Percentiles rank a stretch among this genome's conserved stretches.
phyloP scores from a whole-genome alignment of 1,284 basidiomycete genomes.

The Schizophyllum commune region DNA sequence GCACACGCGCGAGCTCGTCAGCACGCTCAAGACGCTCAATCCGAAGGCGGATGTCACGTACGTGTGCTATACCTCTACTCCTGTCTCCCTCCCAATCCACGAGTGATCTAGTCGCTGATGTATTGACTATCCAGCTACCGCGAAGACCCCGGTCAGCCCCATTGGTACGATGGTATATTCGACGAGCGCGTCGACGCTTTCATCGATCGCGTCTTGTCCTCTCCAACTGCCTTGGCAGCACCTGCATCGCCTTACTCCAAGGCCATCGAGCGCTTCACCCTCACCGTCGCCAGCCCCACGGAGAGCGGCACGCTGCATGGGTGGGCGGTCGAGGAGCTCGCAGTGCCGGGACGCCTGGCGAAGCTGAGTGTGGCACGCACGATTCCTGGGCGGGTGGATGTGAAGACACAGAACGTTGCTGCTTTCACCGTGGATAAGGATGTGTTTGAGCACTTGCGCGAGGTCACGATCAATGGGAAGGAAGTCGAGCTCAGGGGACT shows the following conservation, averaged over 20 bases:
- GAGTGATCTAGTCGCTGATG: too few species aligned
- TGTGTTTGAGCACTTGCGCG: neutral
- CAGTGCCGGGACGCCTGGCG: constrained; percentile 52
- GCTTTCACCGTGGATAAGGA: constrained; percentile 15
- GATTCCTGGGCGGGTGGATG: neutral
- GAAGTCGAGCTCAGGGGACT: neutral
- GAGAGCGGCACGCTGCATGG: constrained; percentile 64
- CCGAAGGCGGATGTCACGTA: constrained; percentile 45
- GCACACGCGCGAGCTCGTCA: constrained; percentile 64
- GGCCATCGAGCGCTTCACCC: constrained; percentile 38
- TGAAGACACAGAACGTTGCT: constrained; percentile 19
- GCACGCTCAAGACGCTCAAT: constrained; percentile 49
- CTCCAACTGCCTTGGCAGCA: too few species aligned
- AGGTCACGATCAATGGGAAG: neutral
- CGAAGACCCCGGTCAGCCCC: constrained; percentile 56
- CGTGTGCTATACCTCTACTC: constrained; percentile 19
- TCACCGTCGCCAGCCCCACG: constrained; percentile 57
- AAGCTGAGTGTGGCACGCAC: neutral
- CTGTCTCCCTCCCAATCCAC: neutral
- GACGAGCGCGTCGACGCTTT: constrained; percentile 45
- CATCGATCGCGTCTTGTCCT: constrained; percentile 30
- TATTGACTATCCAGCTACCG: constrained; percentile 34
- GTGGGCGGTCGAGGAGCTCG: constrained; percentile 48
- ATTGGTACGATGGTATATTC: constrained; percentile 66
- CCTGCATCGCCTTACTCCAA: constrained; percentile 5